Conservation (phyloP, 2,329 filamentous ascomycete species). For the Seiridium cupressi region DNA sequence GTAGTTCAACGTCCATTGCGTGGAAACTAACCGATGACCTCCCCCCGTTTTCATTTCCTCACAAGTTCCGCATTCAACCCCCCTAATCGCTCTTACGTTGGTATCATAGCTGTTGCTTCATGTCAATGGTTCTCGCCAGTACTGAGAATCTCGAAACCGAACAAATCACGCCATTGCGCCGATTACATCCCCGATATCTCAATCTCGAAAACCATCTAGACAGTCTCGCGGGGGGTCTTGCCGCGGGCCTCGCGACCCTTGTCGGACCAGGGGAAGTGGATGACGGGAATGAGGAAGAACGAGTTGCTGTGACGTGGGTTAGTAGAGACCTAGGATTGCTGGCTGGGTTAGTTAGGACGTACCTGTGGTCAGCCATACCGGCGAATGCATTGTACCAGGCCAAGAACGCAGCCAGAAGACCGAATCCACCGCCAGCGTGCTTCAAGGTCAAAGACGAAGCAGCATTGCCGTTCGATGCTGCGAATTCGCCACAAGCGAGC, state of each 20-base stretch:
- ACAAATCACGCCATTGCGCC: not conserved
- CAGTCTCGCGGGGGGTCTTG: slow-evolving; percentile 45
- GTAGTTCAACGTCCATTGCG: too few relatives aligned
- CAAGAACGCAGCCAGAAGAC: slow-evolving; percentile 75
- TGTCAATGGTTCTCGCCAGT: not conserved
- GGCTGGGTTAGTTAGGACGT: slow-evolving; percentile 23
- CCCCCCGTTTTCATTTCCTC: too few relatives aligned
- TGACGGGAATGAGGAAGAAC: slow-evolving; percentile 90
- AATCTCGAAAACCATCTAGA: slow-evolving; percentile 15
- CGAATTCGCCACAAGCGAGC: slow-evolving; percentile 63
- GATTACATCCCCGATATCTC: not conserved
- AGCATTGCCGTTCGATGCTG: slow-evolving; percentile 48
- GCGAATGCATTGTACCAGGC: slow-evolving; percentile 88
- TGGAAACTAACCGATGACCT: too few relatives aligned
- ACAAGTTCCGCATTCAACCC: too few relatives aligned
- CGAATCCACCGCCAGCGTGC: slow-evolving; percentile 75
- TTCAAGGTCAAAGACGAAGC: slow-evolving; percentile 48
- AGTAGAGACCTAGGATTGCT: slow-evolving; percentile 19
- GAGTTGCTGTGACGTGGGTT: slow-evolving; percentile 58
- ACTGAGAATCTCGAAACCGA: not conserved
- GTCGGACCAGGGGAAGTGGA: slow-evolving; percentile 93
- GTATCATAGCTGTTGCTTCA: not conserved
- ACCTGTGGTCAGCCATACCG: slow-evolving; percentile 73
- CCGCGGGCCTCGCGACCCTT: slow-evolving; percentile 62
- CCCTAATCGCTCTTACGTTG: not conserved